phyloP scores from a whole-genome alignment of 306 rosid species.

The Begonia fuchsioides region DNA sequence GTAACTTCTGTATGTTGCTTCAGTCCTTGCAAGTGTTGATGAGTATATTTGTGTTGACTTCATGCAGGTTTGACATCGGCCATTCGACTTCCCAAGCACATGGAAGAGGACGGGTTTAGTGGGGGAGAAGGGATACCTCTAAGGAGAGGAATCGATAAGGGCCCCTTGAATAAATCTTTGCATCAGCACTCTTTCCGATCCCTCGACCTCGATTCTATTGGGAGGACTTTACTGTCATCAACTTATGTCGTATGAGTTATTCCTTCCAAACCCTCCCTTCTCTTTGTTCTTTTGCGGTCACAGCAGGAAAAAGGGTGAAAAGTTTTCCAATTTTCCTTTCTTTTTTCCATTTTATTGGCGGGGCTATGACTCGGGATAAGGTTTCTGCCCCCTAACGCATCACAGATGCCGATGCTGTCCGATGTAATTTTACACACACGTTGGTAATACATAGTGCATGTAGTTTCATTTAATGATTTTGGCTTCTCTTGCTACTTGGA shows the following conservation, averaged over 20 bases:
- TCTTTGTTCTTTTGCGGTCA: background rate
- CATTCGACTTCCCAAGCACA: slow-evolving; percentile 52
- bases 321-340: slow-evolving; percentile 16
- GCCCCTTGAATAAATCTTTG: slow-evolving; percentile 25
- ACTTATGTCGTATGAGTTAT: slow-evolving; percentile 21
- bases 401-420: background rate
- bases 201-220: slow-evolving; percentile 8
- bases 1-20: no score
- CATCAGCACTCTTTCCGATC: slow-evolving; percentile 7
- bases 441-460: background rate
- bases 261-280: slow-evolving; percentile 2
- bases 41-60: background rate
- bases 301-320: slow-evolving; percentile 25
- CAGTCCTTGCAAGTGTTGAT: background rate
- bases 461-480: background rate
- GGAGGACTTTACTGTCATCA: slow-evolving; percentile 26
- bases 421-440: background rate
- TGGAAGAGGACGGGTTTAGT: slow-evolving; percentile 55
- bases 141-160: slow-evolving; percentile 59
- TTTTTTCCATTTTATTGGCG: slow-evolving; percentile 17
- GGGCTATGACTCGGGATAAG: slow-evolving; percentile 29
- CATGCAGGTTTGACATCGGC: slow-evolving; percentile 33
- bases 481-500: no score
- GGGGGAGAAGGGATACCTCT: slow-evolving; percentile 83
- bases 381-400: slow-evolving; percentile 6